A percentile compares a stretch with the other conserved stretches of the same genome.
Evolutionary conservation across 805 yeast species (phyloP).

Genomic region (Candida hungchunana): DNA sequence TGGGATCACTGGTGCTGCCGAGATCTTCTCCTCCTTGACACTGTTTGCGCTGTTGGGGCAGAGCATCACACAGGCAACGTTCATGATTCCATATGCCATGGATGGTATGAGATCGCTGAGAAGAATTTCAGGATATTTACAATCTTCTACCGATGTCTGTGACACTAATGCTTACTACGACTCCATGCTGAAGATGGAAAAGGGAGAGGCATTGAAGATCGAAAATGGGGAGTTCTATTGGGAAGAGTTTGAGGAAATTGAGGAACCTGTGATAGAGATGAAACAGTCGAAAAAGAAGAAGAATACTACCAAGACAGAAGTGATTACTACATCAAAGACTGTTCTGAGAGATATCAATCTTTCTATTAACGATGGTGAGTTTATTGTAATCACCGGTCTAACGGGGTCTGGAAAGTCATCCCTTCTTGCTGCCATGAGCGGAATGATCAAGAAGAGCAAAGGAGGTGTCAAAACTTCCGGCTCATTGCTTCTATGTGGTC

Average conservation of each 20-base stretch:
- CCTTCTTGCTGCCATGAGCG: conserved; percentile 62
- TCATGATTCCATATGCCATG: conserved; percentile 53
- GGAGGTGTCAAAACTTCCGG: conserved; percentile 51
- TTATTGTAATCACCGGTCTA: conserved; percentile 68
- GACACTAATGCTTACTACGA: conserved; percentile 31
- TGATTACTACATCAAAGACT: conserved; percentile 6
- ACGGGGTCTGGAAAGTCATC: conserved; percentile 83
- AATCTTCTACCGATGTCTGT: conserved; percentile 40
- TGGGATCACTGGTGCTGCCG: conserved; percentile 46
- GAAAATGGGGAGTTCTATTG: conserved; percentile 57
- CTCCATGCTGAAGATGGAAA: conserved; percentile 10
- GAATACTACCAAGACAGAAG: not conserved
- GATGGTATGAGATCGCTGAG: conserved; percentile 55
- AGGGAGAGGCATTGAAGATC: conserved; percentile 42
- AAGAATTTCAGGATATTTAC: conserved; percentile 54
- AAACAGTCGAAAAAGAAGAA: conserved; percentile 1
- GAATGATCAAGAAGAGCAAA: conserved; percentile 50
- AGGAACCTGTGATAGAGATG: not conserved
- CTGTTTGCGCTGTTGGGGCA: conserved; percentile 55
- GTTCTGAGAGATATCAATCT: conserved; percentile 44
- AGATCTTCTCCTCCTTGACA: conserved; percentile 63
- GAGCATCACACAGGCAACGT: conserved; percentile 50
- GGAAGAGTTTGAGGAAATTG: conserved; percentile 38
- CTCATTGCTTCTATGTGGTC: conserved; percentile 47
- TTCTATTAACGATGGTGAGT: conserved; percentile 57